Conservation (phyloP, 2,329 filamentous ascomycete species). For the Fonsecaea monophora region DNA sequence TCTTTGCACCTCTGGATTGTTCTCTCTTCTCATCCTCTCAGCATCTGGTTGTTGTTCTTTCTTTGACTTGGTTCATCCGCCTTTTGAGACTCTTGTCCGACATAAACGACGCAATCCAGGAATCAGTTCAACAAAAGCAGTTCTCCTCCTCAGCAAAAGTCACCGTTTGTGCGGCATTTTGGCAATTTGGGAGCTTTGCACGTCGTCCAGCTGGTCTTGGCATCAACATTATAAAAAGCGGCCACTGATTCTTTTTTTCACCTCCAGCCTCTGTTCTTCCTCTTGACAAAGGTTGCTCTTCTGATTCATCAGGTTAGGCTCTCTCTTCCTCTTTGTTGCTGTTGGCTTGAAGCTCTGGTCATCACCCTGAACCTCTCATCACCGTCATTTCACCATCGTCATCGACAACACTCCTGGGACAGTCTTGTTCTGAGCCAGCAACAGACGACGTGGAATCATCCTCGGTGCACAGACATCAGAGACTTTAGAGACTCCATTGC, state of each 20-base stretch:
- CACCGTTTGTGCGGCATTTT: not conserved
- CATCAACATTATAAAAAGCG: slow-evolving; percentile 7
- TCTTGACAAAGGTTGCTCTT: not conserved
- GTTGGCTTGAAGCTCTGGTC: not conserved
- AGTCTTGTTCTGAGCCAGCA: not conserved
- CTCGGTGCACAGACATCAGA: not conserved
- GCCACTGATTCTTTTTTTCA: slow-evolving; percentile 18
- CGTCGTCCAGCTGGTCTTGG: slow-evolving; percentile 25
- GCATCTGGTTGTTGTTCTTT: not conserved
- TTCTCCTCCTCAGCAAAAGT: not conserved
- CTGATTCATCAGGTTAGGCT: not conserved
- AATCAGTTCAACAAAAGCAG: not conserved
- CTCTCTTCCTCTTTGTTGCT: slow-evolving; percentile 7
- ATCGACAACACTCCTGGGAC: not conserved
- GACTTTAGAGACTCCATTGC: not conserved
- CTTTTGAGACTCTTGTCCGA: not conserved
- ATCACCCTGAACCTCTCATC: slow-evolving; percentile 1
- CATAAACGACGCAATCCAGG: not conserved
- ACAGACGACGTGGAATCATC: not conserved
- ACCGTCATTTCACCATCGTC: not conserved
- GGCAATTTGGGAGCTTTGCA: slow-evolving; percentile 12
- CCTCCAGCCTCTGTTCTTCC: slow-evolving; percentile 11
- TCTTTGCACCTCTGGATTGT: not conserved
- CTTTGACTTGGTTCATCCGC: slow-evolving; percentile 3
- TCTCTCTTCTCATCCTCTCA: not conserved